A percentile compares a stretch with the other conserved stretches of the same genome.
These are phyloP conservation scores for Lactarius hatsudake DNA, from an alignment of 768 basidiomycete genomes.

Conservation along the genomic window DNA sequence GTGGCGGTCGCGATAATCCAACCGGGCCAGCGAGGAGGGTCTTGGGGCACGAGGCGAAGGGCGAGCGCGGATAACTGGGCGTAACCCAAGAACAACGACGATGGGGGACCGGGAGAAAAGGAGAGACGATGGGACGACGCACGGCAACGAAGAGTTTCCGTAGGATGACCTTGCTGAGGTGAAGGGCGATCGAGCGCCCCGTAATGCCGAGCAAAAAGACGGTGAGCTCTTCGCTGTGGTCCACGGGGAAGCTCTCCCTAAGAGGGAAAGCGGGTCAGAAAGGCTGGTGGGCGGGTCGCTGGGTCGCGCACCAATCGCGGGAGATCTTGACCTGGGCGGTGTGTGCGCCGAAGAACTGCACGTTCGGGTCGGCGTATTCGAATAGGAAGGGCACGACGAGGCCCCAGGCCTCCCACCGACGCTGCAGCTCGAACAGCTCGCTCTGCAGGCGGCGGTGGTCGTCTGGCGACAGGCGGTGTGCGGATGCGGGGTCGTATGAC, in stretches of 20 bases:
- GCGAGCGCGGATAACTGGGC: conserved; percentile 47
- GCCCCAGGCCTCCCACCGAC: conserved; percentile 78
- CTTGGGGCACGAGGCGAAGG: conserved; percentile 60
- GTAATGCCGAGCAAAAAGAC: conserved; percentile 71
- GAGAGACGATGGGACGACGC: conserved; percentile 33
- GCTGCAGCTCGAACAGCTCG: conserved; percentile 75
- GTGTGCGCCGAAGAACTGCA: conserved; percentile 94
- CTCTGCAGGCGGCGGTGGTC: conserved; percentile 63
- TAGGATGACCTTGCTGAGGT: conserved; percentile 66
- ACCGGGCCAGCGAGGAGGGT: conserved; percentile 63
- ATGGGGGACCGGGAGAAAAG: conserved; percentile 4
- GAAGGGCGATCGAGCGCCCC: conserved; percentile 56
- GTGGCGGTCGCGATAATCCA: conserved; percentile 71
- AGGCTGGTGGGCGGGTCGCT: neutral
- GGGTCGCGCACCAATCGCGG: conserved; percentile 70
- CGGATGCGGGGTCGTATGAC: conserved; percentile 51
- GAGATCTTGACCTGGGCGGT: conserved; percentile 93
- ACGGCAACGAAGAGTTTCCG: conserved; percentile 89
- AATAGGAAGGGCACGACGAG: conserved; percentile 70
- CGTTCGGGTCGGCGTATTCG: conserved; percentile 68
- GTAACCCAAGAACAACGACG: neutral
- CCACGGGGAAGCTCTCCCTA: conserved; percentile 74
- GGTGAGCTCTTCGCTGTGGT: conserved; percentile 55
- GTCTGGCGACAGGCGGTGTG: conserved; percentile 49
- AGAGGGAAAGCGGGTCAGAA: neutral